A percentile compares a stretch with the other conserved stretches of the same genome.
These are phyloP conservation scores for Bocquillonia castaneifolia DNA, from an alignment of 441 rosid species.

Conservation along the genomic window DNA sequence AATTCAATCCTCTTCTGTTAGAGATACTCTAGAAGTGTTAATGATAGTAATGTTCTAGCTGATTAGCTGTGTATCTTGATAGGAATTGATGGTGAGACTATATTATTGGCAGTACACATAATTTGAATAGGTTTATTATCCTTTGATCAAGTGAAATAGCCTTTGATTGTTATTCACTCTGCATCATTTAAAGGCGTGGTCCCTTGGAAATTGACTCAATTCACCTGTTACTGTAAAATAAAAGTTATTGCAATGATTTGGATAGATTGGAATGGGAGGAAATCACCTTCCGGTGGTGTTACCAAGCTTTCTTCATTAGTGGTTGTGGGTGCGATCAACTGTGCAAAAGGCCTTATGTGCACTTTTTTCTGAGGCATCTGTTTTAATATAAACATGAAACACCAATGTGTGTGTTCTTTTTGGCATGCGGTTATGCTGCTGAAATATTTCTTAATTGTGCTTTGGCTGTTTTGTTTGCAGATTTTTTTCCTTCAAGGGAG, in stretches of 20 bases:
- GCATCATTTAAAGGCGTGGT: not conserved
- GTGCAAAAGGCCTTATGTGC: not conserved
- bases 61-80: not conserved
- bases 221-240: not conserved
- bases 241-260: not conserved
- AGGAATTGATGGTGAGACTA: not conserved
- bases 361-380: not conserved
- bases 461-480: conserved; percentile 36
- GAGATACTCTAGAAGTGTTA: no score
- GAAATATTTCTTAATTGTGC: conserved; percentile 7
- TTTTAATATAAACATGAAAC: not conserved
- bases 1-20: no score
- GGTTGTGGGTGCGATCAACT: not conserved
- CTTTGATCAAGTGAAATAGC: not conserved
- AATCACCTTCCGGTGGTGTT: conserved; percentile 1
- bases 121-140: not conserved
- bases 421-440: conserved; percentile 4
- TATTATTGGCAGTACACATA: not conserved
- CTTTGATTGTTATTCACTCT: not conserved
- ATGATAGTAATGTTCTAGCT: not conserved
- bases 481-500: conserved; percentile 70
- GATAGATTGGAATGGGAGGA: not conserved
- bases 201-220: not conserved
- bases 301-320: not conserved
- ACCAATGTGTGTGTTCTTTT: not conserved